These are phyloP conservation scores for Cotoneaster glaucophyllus DNA, from an alignment of 306 rosid genomes.

Conservation along the genomic window DNA sequence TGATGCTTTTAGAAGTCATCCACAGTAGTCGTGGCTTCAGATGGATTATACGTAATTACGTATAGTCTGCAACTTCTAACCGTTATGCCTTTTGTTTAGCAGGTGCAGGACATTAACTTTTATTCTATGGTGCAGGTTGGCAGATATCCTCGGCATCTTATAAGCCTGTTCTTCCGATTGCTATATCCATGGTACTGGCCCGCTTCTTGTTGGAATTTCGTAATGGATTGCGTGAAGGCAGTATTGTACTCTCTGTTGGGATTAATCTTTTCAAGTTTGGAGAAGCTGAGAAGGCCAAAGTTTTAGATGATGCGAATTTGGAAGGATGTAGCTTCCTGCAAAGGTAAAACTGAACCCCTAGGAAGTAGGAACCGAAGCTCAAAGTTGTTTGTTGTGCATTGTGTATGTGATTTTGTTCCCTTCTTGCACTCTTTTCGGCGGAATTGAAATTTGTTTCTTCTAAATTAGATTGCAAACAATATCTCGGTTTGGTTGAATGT, in stretches of 20 bases:
- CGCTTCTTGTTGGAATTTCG: slow-evolving; percentile 86
- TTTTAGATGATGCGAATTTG: neutral
- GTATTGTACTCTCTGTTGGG: slow-evolving; percentile 48
- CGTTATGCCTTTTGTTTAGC: neutral
- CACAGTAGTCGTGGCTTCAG: neutral
- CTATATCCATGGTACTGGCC: slow-evolving; percentile 99
- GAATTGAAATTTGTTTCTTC: neutral
- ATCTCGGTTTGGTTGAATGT: neutral
- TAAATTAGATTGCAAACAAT: neutral
- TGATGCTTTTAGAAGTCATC: neutral
- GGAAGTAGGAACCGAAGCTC: neutral
- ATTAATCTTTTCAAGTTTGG: slow-evolving; percentile 54
- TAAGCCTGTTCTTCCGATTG: slow-evolving; percentile 88
- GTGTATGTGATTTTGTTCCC: neutral
- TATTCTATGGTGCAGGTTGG: slow-evolving; percentile 60
- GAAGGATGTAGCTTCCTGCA: neutral
- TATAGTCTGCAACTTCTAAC: neutral
- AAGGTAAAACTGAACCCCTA: neutral
- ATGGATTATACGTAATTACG: neutral
- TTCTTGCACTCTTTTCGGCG: neutral
- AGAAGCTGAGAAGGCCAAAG: slow-evolving; percentile 36
- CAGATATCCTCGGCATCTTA: slow-evolving; percentile 82
- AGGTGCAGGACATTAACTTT: neutral
- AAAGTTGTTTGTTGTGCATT: neutral
- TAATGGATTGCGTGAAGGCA: slow-evolving; percentile 45